Evolutionary conservation across 306 rosid species (phyloP).

Genomic region (Rosa lucieae): DNA sequence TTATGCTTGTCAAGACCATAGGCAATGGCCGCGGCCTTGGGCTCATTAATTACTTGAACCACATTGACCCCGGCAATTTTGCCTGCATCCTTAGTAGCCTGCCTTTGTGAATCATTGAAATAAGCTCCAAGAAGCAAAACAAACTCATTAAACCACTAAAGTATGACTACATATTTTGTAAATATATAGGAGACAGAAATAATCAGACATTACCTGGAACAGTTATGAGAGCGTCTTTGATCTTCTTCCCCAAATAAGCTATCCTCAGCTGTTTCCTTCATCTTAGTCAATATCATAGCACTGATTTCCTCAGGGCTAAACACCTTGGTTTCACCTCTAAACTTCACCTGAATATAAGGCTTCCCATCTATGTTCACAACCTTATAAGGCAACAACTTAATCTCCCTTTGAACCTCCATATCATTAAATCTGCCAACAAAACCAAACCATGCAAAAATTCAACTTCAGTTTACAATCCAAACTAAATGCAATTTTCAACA

Average conservation of each 20-base stretch:
- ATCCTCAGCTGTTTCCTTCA: slow-evolving; percentile 55
- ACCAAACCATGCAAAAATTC: neutral
- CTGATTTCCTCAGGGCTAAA: slow-evolving; percentile 61
- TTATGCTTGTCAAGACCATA: slow-evolving; percentile 45
- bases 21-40: slow-evolving; percentile 49
- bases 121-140: slow-evolving; percentile 35
- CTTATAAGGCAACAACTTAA: slow-evolving; percentile 48
- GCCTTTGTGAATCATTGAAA: slow-evolving; percentile 56
- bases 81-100: slow-evolving; percentile 53
- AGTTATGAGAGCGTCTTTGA: slow-evolving; percentile 46
- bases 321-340: slow-evolving; percentile 49
- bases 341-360: slow-evolving; percentile 46
- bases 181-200: neutral
- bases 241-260: slow-evolving; percentile 44
- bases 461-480: neutral
- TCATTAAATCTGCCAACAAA: slow-evolving; percentile 39
- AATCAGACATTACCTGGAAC: slow-evolving; percentile 41
- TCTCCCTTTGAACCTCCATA: slow-evolving; percentile 50
- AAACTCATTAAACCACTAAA: neutral
- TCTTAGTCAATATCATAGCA: slow-evolving; percentile 48
- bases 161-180: no score
- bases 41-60: slow-evolving; percentile 47
- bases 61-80: slow-evolving; percentile 51
- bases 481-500: no score
- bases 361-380: slow-evolving; percentile 52